Conservation (phyloP, 768 basidiomycete genomes). For the Melanogaster broomeanus region DNA sequence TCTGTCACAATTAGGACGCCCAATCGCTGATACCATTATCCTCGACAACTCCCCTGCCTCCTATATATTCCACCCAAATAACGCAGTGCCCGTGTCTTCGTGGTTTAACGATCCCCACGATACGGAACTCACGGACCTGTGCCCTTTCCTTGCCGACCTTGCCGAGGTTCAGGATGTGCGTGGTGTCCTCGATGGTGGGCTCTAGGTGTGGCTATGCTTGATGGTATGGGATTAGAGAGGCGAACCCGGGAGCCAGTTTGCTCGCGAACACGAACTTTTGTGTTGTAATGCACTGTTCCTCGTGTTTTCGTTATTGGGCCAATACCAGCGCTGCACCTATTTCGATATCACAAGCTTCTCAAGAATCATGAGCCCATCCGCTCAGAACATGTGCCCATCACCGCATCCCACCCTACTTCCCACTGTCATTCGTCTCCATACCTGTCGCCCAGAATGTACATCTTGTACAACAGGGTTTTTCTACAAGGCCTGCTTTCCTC, state of each 20-base stretch:
- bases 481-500: constrained; percentile 4
- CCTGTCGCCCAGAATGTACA: constrained; percentile 17
- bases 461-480: constrained; percentile 22
- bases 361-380: constrained; percentile 1
- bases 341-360: constrained; percentile 14
- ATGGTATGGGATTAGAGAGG: constrained; percentile 20
- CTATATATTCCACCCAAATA: constrained; percentile 99
- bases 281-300: constrained; percentile 30
- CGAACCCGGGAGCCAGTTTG: constrained; percentile 15
- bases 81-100: constrained; percentile 97
- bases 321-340: constrained; percentile 28
- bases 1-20: constrained; percentile 93
- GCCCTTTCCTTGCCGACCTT: constrained; percentile 92
- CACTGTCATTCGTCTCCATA: constrained; percentile 3
- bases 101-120: constrained; percentile 99
- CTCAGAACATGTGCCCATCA: constrained; percentile 1
- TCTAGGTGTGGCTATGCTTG: constrained; percentile 42
- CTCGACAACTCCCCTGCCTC: constrained; percentile 99
- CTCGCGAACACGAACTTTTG: constrained; percentile 22
- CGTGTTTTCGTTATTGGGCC: constrained; percentile 30
- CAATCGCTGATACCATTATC: constrained; percentile 93
- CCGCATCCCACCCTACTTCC: constrained; percentile 4
- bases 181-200: constrained; percentile 85
- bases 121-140: constrained; percentile 93
- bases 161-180: constrained; percentile 85